Evolutionary conservation across 179 eudicot genomes (phyloP), one percentile per base, ranked within the genome.

Genomic region (Carnegiea gigantea): DNA sequence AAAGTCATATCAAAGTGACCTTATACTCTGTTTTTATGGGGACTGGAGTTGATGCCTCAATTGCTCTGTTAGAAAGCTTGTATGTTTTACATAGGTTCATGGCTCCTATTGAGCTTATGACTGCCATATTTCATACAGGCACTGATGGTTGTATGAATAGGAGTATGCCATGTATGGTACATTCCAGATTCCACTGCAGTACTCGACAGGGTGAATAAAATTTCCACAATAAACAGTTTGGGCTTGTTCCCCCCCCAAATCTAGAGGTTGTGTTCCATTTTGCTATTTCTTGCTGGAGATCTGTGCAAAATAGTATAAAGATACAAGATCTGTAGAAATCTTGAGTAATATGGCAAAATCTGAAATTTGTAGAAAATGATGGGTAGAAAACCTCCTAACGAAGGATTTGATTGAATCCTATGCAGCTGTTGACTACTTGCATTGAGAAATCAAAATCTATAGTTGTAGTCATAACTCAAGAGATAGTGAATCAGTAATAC

Each of bases 1-100:
- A 92, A 86, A 91, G 92, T 88, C 81, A 89, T 96, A 80, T 92
- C 95, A 43, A 89, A 86, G 87, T 94, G 84, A 88, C 53, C 51
- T 53, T 68, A 75, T 43, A 2, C 38, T 44, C 30, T 76, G 1
- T 43, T 18, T 15, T 6, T 21, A 43, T 73, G 51, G 28, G 43
- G 18, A 10, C 54, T 73, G 5, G 9, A 14, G 53, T 43, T 40
- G 51, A 40, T 73, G 53, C 9, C 76, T 17, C 14, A 6, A 18
- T 21, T 14, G 2, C 21, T 75, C 38, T 26, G 10, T 10, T 24
- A 43, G 9, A 24, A 75, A 75, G 9, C 49, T 74, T 75, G 60
- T 26, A 49, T 75, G 26, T 46, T 49, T 49, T 26, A 13, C 24
- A 28, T 12, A 26, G 15, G 78, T 26, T 51, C 17, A 44, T 49